phyloP scores from a whole-genome alignment of 208 protist genomes.

The Leishmania major region DNA sequence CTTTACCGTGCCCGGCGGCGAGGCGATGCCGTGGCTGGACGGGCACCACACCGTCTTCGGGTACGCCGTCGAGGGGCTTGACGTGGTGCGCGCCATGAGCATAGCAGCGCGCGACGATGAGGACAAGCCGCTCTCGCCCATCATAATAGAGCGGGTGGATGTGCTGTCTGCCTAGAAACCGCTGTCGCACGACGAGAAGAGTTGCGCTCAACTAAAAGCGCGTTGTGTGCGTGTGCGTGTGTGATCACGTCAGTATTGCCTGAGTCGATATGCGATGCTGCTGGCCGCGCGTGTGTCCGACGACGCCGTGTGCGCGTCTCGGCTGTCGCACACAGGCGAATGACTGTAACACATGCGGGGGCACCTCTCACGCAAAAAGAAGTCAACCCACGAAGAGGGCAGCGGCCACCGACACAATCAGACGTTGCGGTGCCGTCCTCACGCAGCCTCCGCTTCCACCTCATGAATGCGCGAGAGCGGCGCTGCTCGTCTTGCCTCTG shows the following conservation, averaged over 20 bases:
- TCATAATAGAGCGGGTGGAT: slow-evolving; percentile 65
- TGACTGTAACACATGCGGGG: background rate
- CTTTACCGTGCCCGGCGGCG: slow-evolving; percentile 66
- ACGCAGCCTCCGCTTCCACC: background rate
- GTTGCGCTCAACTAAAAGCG: background rate
- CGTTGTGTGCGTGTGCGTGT: background rate
- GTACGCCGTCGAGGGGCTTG: slow-evolving; percentile 71
- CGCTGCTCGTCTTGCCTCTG: background rate
- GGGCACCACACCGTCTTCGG: slow-evolving; percentile 96
- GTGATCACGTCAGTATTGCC: background rate
- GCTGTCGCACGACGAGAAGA: slow-evolving; percentile 6
- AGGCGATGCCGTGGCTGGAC: slow-evolving; percentile 79
- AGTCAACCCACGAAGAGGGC: background rate
- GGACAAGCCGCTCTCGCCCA: slow-evolving; percentile 54
- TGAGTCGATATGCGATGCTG: background rate
- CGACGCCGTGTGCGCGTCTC: background rate
- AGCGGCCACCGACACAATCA: background rate
- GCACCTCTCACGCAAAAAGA: background rate
- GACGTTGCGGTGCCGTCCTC: background rate
- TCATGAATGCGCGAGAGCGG: background rate
- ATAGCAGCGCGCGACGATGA: slow-evolving; percentile 40
- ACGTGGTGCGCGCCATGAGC: slow-evolving; percentile 58
- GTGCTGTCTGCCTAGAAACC: slow-evolving; percentile 23
- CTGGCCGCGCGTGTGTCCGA: background rate
- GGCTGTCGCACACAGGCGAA: background rate